Base-by-base conservation (phyloP, 2,329 filamentous ascomycete genomes). In the Nemania sp. region DNA sequence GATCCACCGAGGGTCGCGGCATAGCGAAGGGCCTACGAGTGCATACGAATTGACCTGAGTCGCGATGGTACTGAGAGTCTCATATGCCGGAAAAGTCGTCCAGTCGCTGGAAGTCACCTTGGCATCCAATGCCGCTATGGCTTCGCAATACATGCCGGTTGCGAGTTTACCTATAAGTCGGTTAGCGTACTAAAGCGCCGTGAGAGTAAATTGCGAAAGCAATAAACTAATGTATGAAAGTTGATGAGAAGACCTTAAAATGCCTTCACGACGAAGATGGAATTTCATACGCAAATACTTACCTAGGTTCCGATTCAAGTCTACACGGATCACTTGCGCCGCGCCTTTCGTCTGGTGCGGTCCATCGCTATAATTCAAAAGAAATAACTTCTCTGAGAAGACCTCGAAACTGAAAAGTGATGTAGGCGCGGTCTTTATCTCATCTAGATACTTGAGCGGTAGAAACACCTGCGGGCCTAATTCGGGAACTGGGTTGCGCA, bases 361-460 rank as follows among this genome's bases (percentile, higher is more conserved):
- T 3, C 37, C 37, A 26, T 26, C 14, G 22, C 12, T 41, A 49
- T 52, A 52, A 4, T 33, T 52, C n/a, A 56, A 20, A 3, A 54
- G 36, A 20, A 52, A 54, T 11, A 45, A 30, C 45, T 51, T 54
- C 17, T 56, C 50, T 14, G 47, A 51, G 39, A 59, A 59, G 6
- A 37, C 31, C 6, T 52, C 46, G 28, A 56, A 56, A 41, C 56
- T 57, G 19, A 49, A 34, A 15, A 56, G 22, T 14, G 44, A 49
- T n/a, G 34, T 41, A 19, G 57, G 54, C 9, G 57, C 54, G n/a
- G 23, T 43, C 23, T 52, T 57, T 3, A 60, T 54, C 41, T 60
- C 54, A 5, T 53, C 53, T 3, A 60, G 46, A 20, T 59, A 60
- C 24, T 57, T 60, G 11, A 52, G 9, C 2, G 57, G 57, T 2